A percentile compares a stretch with the other conserved stretches of the same genome.
These are phyloP conservation scores for Colletotrichum sp. DNA, from an alignment of 2,329 filamentous ascomycete genomes.

Conservation along the genomic window DNA sequence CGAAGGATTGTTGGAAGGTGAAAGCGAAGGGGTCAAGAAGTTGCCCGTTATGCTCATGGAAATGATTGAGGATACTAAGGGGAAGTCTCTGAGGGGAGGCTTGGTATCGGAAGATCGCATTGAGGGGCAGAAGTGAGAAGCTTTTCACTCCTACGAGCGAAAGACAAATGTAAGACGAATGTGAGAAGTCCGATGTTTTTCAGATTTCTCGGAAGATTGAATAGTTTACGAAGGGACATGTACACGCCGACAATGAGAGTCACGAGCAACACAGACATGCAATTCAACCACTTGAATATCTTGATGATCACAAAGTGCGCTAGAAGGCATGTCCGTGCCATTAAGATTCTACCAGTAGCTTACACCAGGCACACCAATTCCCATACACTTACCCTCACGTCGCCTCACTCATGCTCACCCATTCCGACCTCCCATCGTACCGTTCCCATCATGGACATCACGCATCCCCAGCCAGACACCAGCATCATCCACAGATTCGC, in stretches of 20 bases:
- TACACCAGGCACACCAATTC: fast-evolving
- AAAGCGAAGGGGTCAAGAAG: background rate
- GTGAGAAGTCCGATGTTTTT: background rate
- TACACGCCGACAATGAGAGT: background rate
- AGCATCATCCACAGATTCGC: background rate
- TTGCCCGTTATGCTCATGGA: background rate
- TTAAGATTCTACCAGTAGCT: background rate
- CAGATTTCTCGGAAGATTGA: background rate
- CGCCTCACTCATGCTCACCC: background rate
- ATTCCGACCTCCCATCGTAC: background rate
- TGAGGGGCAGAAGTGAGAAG: background rate
- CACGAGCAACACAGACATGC: fast-evolving
- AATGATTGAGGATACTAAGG: background rate
- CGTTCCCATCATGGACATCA: background rate
- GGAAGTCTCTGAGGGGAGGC: background rate
- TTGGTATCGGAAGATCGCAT: background rate
- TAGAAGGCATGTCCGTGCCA: fast-evolving
- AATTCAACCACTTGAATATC: background rate
- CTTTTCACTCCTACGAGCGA: background rate
- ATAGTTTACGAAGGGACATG: background rate
- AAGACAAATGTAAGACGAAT: background rate
- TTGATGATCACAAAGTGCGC: background rate
- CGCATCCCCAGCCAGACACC: background rate
- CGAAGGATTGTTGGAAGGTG: background rate
- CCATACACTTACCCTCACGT: background rate